Conservation (phyloP, 2,329 filamentous ascomycete species). For the Colletotrichum tabaci region DNA sequence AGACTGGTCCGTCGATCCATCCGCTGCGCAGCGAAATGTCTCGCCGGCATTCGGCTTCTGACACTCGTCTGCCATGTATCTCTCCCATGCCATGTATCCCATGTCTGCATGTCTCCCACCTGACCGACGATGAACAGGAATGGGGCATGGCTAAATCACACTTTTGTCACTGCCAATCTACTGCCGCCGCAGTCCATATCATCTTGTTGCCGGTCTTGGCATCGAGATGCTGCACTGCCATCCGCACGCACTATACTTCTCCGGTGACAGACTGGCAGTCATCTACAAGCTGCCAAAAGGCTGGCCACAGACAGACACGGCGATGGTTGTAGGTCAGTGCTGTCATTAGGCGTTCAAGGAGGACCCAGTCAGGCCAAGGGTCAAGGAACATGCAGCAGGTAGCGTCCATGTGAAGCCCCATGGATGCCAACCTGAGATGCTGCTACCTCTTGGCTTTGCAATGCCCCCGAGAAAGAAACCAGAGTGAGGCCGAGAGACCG, state of each 20-base stretch:
- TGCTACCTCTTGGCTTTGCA: conserved; percentile 40
- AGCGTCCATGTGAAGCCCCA: conserved; percentile 32
- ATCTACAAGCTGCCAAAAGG: not conserved
- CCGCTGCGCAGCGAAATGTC: conserved; percentile 12
- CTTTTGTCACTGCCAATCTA: conserved; percentile 5
- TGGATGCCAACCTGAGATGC: conserved; percentile 30
- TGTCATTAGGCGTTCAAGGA: no score
- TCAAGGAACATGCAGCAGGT: conserved; percentile 12
- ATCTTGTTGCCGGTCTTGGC: conserved; percentile 10
- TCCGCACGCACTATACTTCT: not conserved
- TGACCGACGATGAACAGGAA: conserved; percentile 1
- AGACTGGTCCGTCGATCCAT: not conserved
- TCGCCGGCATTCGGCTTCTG: conserved; percentile 36
- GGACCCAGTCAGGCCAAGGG: not conserved
- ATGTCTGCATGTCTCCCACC: not conserved
- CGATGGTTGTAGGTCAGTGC: not conserved
- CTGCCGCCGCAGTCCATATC: conserved; percentile 6
- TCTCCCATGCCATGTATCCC: not conserved
- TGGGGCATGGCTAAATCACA: conserved; percentile 12
- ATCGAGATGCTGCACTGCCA: not conserved
- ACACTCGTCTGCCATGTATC: conserved; percentile 8
- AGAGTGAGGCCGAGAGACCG: not conserved
- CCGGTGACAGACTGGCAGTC: not conserved
- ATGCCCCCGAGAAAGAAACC: conserved; percentile 29
- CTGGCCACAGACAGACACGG: not conserved